phyloP scores from a whole-genome alignment of 192 early-diverging fungal species.

The Linnemannia zychae region DNA sequence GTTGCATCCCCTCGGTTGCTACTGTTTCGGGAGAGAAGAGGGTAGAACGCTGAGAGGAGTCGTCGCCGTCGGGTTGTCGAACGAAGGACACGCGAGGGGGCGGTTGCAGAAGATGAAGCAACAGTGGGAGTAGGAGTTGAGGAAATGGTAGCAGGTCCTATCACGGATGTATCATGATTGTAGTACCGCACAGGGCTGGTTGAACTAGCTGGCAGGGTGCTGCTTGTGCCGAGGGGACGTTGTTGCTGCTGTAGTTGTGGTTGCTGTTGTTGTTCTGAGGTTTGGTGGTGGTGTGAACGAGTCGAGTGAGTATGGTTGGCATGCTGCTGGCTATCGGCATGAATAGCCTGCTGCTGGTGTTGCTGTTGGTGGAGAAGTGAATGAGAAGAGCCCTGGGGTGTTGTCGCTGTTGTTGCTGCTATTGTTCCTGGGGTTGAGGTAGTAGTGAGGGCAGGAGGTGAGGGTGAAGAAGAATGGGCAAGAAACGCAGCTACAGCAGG shows the following conservation, averaged over 20 bases:
- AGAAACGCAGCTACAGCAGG: background rate
- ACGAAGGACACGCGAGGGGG: conserved; percentile 12
- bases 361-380: background rate
- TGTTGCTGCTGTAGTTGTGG: background rate
- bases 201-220: background rate
- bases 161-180: background rate
- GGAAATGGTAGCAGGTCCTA: background rate
- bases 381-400: background rate
- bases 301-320: background rate
- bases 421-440: background rate
- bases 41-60: conserved; percentile 26
- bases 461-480: background rate
- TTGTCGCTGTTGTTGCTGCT: background rate
- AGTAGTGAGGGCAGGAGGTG: background rate
- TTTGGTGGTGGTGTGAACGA: background rate
- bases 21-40: conserved; percentile 35
- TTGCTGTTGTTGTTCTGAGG: background rate
- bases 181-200: background rate
- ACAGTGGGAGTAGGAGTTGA: background rate
- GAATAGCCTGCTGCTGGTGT: background rate
- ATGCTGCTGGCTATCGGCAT: background rate
- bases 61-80: conserved; percentile 32
- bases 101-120: conserved; percentile 5
- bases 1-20: conserved; percentile 6
- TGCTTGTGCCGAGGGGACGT: background rate